Evolutionary conservation across 495 filamentous ascomycete species (phyloP), one percentile per base, ranked within the genome.

Genomic region (Penicillium mononematosum): DNA sequence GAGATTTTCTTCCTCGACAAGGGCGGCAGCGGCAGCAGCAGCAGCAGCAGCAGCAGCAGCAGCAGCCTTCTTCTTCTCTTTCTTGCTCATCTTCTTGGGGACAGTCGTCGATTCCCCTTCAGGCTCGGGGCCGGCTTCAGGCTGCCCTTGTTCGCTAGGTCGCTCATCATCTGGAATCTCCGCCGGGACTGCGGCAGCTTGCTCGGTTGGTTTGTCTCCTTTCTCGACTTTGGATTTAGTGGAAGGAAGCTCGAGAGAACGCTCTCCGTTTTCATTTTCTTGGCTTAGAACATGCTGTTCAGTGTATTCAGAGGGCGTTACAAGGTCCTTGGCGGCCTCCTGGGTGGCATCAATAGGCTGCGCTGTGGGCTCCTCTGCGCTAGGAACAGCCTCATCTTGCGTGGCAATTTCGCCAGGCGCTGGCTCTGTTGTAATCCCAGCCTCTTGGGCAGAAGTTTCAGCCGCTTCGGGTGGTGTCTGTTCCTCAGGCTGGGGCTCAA

Each of bases 1-100:
- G 14, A 17, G 32, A 3, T 64, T 47, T 29, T 61, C 64, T 46
- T 38, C 9, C 32, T 39, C 44, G 10, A 45, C 22, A 24, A 25
- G 27, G 24, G 51, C 20, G 20, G 46, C 46, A 8, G 56, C 41
- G 27, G 41, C 48, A 2, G 56, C 55, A 0, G 55, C 55, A 14
- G 64, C n/a, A n/a, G n/a, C n/a, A n/a, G n/a, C n/a, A n/a, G n/a
- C n/a, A n/a, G n/a, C n/a, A n/a, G n/a, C 64, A 25, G 58, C 61
- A 32, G 31, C 31, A 10, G 62, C 58, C 46, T 49, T 50, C 55
- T 60, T 64, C 43, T 60, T 61, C 32, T 60, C 57, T 36, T 67
- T 70, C 54, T 69, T 70, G 22, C 46, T 65, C 56, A 58, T 57
- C 55, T 67, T 65, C 31, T 57, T 63, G 12, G 50, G 22, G n/a